Conservation (phyloP, 2,329 filamentous ascomycete genomes). For the Zymoseptoria brevis region DNA sequence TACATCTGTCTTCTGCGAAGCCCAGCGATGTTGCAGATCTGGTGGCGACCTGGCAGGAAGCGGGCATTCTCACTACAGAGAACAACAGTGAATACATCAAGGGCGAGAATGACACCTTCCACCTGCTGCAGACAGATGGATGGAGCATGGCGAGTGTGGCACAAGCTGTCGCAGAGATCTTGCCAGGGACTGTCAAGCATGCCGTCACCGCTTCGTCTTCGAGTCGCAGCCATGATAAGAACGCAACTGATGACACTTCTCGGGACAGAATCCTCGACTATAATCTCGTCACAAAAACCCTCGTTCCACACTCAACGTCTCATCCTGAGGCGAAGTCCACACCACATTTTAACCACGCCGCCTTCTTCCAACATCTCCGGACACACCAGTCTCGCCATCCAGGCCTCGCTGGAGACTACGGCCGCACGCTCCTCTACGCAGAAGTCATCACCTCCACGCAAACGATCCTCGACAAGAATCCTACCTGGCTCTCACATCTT, state of each 20-base stretch:
- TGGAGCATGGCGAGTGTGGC: conserved; percentile 23
- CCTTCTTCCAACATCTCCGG: conserved; percentile 65
- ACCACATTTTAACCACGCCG: conserved; percentile 75
- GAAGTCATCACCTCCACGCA: conserved; percentile 93
- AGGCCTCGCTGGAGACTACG: conserved; percentile 58
- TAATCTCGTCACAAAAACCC: conserved; percentile 56
- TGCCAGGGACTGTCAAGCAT: conserved; percentile 13
- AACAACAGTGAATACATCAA: conserved; percentile 62
- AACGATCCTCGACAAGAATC: conserved; percentile 89
- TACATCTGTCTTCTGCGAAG: conserved; percentile 70
- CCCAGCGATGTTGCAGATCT: conserved; percentile 59
- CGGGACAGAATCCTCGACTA: conserved; percentile 63
- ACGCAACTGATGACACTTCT: conserved; percentile 22
- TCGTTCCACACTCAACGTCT: conserved; percentile 62
- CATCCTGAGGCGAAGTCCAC: conserved; percentile 66
- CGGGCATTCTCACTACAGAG: conserved; percentile 48
- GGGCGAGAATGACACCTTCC: conserved; percentile 74
- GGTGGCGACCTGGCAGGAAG: conserved; percentile 57
- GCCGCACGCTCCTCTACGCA: conserved; percentile 71
- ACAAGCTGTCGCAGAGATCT: conserved; percentile 22
- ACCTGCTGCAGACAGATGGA: conserved; percentile 56
- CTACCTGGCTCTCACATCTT: conserved; percentile 63
- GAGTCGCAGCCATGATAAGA: conserved; percentile 14
- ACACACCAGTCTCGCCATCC: conserved; percentile 50
- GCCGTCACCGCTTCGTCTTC: conserved; percentile 7